These are phyloP conservation scores for Schizochytrium sp. DNA, from an alignment of 108 stramenopile genomes.

Conservation along the genomic window DNA sequence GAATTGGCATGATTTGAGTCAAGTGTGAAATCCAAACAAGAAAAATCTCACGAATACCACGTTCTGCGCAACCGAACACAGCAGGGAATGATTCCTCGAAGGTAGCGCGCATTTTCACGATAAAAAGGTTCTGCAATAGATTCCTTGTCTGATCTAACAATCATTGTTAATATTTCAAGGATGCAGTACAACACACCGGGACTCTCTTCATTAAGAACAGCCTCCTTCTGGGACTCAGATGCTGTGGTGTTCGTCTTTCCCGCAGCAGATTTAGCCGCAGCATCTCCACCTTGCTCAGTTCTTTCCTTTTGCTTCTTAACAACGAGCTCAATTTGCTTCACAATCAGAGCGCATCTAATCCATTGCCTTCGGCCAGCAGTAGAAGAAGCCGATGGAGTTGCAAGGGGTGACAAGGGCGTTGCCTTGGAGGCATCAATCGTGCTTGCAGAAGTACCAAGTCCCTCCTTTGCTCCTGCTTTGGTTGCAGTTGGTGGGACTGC, in stretches of 20 bases:
- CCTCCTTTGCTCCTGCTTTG: neutral
- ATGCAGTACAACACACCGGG: slow-evolving; percentile 25
- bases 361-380: neutral
- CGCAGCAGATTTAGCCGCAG: slow-evolving; percentile 11
- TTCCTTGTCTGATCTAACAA: neutral
- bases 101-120: neutral
- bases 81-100: neutral
- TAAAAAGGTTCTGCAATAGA: slow-evolving; percentile 30
- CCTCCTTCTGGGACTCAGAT: neutral
- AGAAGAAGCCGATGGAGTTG: neutral
- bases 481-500: neutral
- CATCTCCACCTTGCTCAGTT: neutral
- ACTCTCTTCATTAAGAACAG: slow-evolving; percentile 15
- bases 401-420: neutral
- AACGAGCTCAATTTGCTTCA: slow-evolving; percentile 27
- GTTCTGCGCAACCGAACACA: slow-evolving; percentile 51
- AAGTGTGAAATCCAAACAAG: slow-evolving; percentile 10
- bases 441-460: neutral
- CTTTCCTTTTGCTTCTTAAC: slow-evolving; percentile 32
- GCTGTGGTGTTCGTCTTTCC: neutral
- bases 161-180: slow-evolving; percentile 24
- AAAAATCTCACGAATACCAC: slow-evolving; percentile 23
- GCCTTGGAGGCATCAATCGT: neutral
- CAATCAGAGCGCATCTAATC: slow-evolving; percentile 12
- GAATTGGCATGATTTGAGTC: slow-evolving; percentile 13